Evolutionary conservation across 2,329 filamentous ascomycete species (phyloP), one percentile per base, ranked within the genome.

Genomic region (Colletotrichum abscissum): DNA sequence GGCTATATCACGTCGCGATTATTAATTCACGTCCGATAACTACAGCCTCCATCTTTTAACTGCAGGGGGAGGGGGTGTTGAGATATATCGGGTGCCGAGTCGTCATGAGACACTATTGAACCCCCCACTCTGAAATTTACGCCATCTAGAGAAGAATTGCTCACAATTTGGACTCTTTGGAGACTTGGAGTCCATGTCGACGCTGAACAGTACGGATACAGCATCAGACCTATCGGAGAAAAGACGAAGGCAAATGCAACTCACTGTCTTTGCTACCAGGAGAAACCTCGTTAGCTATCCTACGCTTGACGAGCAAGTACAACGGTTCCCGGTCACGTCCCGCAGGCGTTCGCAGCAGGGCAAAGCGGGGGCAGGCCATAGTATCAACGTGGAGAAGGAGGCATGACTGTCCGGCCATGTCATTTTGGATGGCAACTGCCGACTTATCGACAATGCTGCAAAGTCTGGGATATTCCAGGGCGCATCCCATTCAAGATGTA

Each of bases 331-430:
- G 42, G 54, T 57, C n/a, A 56, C 38, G 16, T 60, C 67, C 55
- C 57, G 67, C 71, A 73, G 67, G 67, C 64, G 67, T 73, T 73
- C 67, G 67, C 71, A 71, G 66, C 66, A 64, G 57, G 16, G 24
- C 24, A 26, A 49, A 28, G 59, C 9, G 46, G 28, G 28, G 16
- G 42, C 11, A 49, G 24, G 16, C 14, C 35, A 46, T 24, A 28
- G 24, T 11, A 33, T 55, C 38, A 55, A n/a, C 42, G 57, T 52
- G 26, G 49, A 57, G 52, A 42, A 26, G 8, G 58, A 28, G 35
- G 16, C 26, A 12, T 24, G 46, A 30, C 6, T 63, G 49, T 52
- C 42, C 30, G 16, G 49, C 30, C 67, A 52, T 22, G 12, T 38
- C n/a, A 63, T 54, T 59, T 19, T 63, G 24, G 49, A 56, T 24